Conservation (phyloP, 31 red algal genomes). For the Endocladia muricata region DNA sequence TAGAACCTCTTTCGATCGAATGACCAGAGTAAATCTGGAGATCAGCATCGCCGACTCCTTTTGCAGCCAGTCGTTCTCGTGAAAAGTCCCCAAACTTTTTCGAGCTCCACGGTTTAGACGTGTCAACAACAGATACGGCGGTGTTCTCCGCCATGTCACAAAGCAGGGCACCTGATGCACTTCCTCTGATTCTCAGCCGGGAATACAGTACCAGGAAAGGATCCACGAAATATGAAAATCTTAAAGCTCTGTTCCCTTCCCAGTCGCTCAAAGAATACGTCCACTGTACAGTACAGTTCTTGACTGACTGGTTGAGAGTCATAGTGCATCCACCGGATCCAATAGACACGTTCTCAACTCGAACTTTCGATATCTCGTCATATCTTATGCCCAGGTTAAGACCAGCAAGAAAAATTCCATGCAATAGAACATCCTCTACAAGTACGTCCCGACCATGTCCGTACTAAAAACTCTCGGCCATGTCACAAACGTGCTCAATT, state of each 20-base stretch:
- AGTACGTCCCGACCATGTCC: neutral
- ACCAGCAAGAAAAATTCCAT: neutral
- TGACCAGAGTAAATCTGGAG: neutral
- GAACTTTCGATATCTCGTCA: constrained; percentile 28
- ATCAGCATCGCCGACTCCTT: neutral
- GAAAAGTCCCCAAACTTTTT: neutral
- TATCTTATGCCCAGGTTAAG: constrained; percentile 8
- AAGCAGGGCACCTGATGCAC: neutral
- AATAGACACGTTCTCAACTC: constrained; percentile 15
- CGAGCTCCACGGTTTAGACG: neutral
- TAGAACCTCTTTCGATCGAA: neutral
- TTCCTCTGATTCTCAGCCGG: neutral
- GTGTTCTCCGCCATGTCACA: neutral
- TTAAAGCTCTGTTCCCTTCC: constrained; percentile 21
- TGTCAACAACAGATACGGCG: neutral
- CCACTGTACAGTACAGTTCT: constrained; percentile 29
- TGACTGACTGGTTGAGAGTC: constrained; percentile 21
- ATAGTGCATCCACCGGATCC: neutral
- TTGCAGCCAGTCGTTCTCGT: neutral
- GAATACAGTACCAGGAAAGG: neutral
- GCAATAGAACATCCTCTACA: neutral
- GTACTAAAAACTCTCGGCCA: constrained; percentile 1
- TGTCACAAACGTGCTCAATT: neutral
- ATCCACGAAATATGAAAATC: constrained; percentile 38
- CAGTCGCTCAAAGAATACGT: constrained; percentile 26